These are phyloP conservation scores for Croton setiger DNA, from an alignment of 441 rosid genomes.

Conservation along the genomic window DNA sequence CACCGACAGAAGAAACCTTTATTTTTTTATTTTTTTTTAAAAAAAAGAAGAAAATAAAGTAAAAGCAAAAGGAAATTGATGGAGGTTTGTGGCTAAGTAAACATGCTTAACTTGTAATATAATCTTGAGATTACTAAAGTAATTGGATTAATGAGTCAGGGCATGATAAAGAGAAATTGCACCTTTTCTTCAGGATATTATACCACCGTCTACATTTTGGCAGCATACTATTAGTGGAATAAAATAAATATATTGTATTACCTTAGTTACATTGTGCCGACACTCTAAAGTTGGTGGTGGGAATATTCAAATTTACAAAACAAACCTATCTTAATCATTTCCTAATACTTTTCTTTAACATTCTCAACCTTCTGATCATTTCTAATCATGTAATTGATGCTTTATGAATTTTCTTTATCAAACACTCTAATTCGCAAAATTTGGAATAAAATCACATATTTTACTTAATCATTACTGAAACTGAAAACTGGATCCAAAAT, in stretches of 20 bases:
- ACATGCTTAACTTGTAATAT: background rate
- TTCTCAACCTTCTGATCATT: background rate
- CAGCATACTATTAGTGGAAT: background rate
- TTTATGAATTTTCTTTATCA: no score
- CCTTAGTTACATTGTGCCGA: constrained; percentile 16
- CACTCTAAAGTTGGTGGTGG: constrained; percentile 21
- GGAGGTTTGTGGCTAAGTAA: background rate
- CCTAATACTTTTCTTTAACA: background rate
- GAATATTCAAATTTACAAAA: constrained; percentile 8
- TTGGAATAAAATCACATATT: no score
- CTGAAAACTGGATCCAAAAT: constrained; percentile 26
- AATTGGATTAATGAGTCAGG: constrained; percentile 19
- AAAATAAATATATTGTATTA: background rate
- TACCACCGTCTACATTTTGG: constrained; percentile 13
- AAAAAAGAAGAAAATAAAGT: no score
- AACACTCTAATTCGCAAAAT: no score
- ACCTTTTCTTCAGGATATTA: background rate
- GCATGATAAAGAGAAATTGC: background rate
- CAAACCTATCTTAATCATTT: background rate
- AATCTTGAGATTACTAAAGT: background rate
- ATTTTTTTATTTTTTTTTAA: no score
- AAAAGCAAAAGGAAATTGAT: background rate
- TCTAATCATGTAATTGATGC: background rate
- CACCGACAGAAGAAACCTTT: no score
- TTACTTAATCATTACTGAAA: no score